Evolutionary conservation across 306 rosid species (phyloP).

Genomic region (Cicer cuneatum): DNA sequence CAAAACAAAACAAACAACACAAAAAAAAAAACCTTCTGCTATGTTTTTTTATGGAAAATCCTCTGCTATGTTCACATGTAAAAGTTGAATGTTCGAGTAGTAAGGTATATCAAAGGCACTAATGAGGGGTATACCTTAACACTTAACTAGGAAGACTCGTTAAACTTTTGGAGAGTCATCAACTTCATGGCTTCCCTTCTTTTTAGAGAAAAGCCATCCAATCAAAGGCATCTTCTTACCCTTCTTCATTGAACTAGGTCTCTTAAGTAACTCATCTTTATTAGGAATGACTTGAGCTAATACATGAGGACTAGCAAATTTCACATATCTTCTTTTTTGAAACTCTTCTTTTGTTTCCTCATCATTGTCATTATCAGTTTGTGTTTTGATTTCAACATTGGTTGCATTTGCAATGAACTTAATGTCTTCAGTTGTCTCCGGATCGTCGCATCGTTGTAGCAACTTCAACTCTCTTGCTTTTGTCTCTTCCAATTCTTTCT

Average conservation of each 20-base stretch:
- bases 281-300: conserved; percentile 56
- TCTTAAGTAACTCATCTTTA: conserved; percentile 45
- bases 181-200: conserved; percentile 48
- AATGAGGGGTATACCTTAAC: too few relatives aligned
- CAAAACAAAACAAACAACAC: neutral
- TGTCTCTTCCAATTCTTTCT: conserved; percentile 63
- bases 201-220: conserved; percentile 76
- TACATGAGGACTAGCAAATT: conserved; percentile 81
- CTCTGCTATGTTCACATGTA: neutral
- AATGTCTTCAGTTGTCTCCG: conserved; percentile 64
- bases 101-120: neutral
- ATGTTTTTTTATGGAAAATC: neutral
- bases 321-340: conserved; percentile 69
- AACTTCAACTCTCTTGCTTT: conserved; percentile 54
- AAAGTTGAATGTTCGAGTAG: neutral
- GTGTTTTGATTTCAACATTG: conserved; percentile 44
- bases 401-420: conserved; percentile 63
- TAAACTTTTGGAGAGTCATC: conserved; percentile 50
- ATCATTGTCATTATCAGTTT: conserved; percentile 40
- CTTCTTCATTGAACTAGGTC: conserved; percentile 58
- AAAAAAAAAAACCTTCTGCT: neutral
- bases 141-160: too few relatives aligned
- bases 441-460: conserved; percentile 47
- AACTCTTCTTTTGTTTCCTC: conserved; percentile 33
- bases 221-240: conserved; percentile 63